Evolutionary conservation across 2,329 filamentous ascomycete species (phyloP), one percentile per base, ranked within the genome.

Genomic region (Fusarium dlaminii): DNA sequence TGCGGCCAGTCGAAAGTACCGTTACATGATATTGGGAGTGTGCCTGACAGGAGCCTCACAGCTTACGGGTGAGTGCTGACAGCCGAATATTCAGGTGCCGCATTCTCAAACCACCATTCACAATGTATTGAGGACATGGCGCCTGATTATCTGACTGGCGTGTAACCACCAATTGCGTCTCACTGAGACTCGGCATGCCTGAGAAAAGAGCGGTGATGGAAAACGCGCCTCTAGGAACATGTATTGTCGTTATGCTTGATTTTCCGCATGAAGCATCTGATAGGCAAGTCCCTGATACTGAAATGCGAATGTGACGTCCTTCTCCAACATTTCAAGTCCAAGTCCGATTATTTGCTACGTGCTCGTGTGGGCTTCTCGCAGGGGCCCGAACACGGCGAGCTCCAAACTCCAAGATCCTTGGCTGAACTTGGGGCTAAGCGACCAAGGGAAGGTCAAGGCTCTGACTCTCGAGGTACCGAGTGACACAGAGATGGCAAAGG

Each of bases 321-420:
- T 75, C 70, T 76, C 70, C 73, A 74, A 68, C 71, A 63, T 64
- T 60, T 60, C 40, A 62, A 60, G 55, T 32, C 46, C 65, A 61
- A 67, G 63, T 69, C 49, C 29, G 56, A 75, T 72, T 66, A 68
- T 72, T 75, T 63, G 66, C 73, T 75, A 75, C 66, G 73, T 77
- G 75, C 73, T 77, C 45, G 71, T 71, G 75, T 77, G 75, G 75
- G 63, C 63, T 76, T 46, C 59, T 71, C 48, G 66, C 71, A 72
- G 71, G 70, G 63, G 54, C 58, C 72, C 58, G 73, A 72, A 71
- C 67, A 68, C 54, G 65, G 67, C 70, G 75, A 75, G 72, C 72
- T 62, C 56, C 61, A 60, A 59, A 49, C 24, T 68, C 66, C 65
- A 63, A 49, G 55, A 75, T 70, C 72, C 72, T 75, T 73, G 72